Base-by-base conservation (phyloP, 202 grass and related monocot genomes). In the Brachypodium distachyon region DNA sequence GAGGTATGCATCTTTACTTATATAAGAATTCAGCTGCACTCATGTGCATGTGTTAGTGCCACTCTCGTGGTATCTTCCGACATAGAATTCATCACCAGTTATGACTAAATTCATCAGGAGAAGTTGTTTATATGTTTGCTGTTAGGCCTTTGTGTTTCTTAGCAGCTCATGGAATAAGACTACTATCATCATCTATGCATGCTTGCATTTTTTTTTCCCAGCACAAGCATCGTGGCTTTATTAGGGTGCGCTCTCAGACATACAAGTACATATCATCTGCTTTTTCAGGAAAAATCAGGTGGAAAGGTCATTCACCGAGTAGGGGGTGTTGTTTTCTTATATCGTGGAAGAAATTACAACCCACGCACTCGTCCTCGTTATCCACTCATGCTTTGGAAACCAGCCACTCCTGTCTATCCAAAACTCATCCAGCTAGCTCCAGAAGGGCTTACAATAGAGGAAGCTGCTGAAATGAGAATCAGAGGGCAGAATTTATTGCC, bases 341-440 rank as follows among this genome's bases (percentile, higher is more conserved):
- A 92, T 53, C 81, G 89, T 79, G 95, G 95, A 37, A 90, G 95
- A 82, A 50, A 94, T 81, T 98, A 98, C 12, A 38, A 92, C 10
- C 77, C 82, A 28, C 80, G 69, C 22, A 86, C 68, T 14, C 82
- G 95, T 51, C 95, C 95, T 41, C 87, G 87, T 29, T 98, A 92
- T 77, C 95, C 95, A 16, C 75, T 94, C 79, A 98, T 98, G 95
- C 87, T 94, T 16, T 98, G 95, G 95, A 98, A 98, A 56, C 95
- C 95, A 67, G 91, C 95, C 13, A 65, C 89, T 74, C 95, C 91
- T 65, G 89, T 88, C 47, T 98, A 92, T 69, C 95, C 95, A 47
- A 94, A 92, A 69, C 87, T 98, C 55, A 98, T 98, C 85, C 87
- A 94, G 77, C 77, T 88, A 79, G 80, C 73, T 44, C 95, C 95